Conservation (phyloP, 1,139 yeast genomes). For the Hansenula lynferdii region DNA sequence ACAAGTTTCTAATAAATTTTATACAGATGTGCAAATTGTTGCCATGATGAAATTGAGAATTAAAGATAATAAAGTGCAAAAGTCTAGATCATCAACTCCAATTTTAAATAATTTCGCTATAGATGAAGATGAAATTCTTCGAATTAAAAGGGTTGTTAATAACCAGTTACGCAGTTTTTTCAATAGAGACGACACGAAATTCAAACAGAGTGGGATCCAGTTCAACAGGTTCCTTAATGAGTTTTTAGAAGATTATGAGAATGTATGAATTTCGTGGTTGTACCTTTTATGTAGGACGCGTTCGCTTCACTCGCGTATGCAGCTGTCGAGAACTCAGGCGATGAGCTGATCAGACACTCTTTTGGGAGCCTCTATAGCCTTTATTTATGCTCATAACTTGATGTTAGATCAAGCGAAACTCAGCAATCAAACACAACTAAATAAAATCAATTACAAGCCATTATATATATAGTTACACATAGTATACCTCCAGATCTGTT, state of each 20-base stretch:
- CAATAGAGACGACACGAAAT: not conserved
- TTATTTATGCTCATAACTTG: too few species aligned
- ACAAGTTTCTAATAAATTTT: conserved; percentile 22
- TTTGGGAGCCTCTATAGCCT: too few species aligned
- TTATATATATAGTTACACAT: too few species aligned
- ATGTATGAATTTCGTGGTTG: not conserved
- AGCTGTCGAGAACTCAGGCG: too few species aligned
- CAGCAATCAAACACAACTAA: too few species aligned
- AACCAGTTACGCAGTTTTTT: not conserved
- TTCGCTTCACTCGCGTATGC: too few species aligned
- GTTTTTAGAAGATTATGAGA: not conserved
- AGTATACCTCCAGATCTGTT: too few species aligned
- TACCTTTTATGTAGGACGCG: not conserved
- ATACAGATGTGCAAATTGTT: conserved; percentile 27
- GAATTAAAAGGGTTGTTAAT: not conserved
- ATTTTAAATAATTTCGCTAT: not conserved
- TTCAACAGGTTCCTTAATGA: not conserved
- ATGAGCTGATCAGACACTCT: too few species aligned
- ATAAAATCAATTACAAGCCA: too few species aligned
- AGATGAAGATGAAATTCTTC: not conserved
- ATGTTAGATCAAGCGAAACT: too few species aligned
- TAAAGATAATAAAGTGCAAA: not conserved
- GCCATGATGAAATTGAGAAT: conserved; percentile 18
- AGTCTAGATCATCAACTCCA: not conserved
- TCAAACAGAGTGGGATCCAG: not conserved